A percentile compares a stretch with the other conserved stretches of the same genome.
Conservation (phyloP, 495 filamentous ascomycete species). For the Usnea hakonensis region DNA sequence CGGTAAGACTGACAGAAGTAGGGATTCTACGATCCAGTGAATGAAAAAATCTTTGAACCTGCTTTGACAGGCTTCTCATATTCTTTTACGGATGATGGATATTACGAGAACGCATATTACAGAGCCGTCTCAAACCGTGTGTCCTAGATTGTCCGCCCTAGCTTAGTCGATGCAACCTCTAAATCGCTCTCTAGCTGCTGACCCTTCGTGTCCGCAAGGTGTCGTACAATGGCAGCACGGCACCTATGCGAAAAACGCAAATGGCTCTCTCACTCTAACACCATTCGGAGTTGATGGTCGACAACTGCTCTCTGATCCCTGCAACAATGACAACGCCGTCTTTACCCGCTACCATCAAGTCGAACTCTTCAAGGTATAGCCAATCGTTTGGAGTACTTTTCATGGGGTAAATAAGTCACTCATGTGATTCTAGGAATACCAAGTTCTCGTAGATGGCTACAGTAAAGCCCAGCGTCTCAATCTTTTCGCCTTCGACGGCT, state of each 20-base stretch:
- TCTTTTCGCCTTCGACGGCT: conserved; percentile 56
- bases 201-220: conserved; percentile 57
- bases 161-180: conserved; percentile 9
- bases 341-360: conserved; percentile 66
- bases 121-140: conserved; percentile 65
- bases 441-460: conserved; percentile 54
- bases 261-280: conserved; percentile 52
- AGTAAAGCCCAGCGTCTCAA: conserved; percentile 57
- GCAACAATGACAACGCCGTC: conserved; percentile 40
- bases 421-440: conserved; percentile 45
- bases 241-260: conserved; percentile 44
- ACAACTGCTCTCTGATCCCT: conserved; percentile 63
- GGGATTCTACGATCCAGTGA: conserved; percentile 68
- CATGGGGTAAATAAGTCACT: conserved; percentile 12
- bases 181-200: conserved; percentile 38
- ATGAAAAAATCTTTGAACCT: conserved; percentile 63
- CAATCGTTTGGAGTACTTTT: background rate
- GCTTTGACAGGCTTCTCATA: conserved; percentile 69
- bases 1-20: conserved; percentile 28
- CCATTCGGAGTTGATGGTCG: conserved; percentile 66
- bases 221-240: conserved; percentile 80
- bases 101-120: conserved; percentile 70
- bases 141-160: conserved; percentile 25
- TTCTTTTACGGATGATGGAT: conserved; percentile 65
- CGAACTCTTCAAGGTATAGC: conserved; percentile 54